Conservation (phyloP, 139 green algal species). For the Tetradesmus obliquus region DNA sequence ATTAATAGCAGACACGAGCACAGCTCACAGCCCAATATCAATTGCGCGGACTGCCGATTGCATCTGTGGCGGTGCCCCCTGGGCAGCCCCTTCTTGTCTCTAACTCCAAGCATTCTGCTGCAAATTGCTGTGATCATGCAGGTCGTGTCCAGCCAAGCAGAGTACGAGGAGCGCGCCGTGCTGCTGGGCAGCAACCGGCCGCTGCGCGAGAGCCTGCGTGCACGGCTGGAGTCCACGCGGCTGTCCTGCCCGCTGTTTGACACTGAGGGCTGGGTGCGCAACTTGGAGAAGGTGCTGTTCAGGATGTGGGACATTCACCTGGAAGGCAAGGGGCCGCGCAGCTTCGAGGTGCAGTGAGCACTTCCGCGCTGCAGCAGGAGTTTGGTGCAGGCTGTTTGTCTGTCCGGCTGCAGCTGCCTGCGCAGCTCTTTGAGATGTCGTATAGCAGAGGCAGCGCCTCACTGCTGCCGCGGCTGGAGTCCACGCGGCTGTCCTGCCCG, state of each 20-base stretch:
- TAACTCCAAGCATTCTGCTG: too few relatives aligned
- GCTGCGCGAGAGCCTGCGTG: conserved; percentile 64
- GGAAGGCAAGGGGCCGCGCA: conserved; percentile 63
- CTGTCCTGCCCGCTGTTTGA: conserved; percentile 89
- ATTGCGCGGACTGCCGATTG: too few relatives aligned
- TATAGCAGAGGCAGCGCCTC: too few relatives aligned
- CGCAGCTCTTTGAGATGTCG: too few relatives aligned
- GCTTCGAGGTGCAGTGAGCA: conserved; percentile 67
- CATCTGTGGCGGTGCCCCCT: too few relatives aligned
- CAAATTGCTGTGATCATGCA: not conserved
- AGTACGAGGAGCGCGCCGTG: conserved; percentile 75
- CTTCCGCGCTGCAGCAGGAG: not conserved
- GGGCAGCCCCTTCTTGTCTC: too few relatives aligned
- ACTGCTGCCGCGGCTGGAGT: conserved; percentile 53
- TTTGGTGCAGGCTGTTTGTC: too few relatives aligned
- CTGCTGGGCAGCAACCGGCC: conserved; percentile 69
- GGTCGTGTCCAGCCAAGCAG: conserved; percentile 23
- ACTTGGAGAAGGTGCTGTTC: conserved; percentile 81
- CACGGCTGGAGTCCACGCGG: conserved; percentile 64
- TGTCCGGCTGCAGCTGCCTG: too few relatives aligned
- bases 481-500: conserved; percentile 68
- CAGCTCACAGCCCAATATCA: too few relatives aligned
- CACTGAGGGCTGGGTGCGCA: conserved; percentile 80
- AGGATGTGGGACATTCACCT: conserved; percentile 90
- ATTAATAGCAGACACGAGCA: too few relatives aligned